Percentiles rank a stretch among this genome's conserved stretches.
These are phyloP conservation scores for Helicocarpus griseus DNA, from an alignment of 2,329 filamentous ascomycete genomes.

Conservation along the genomic window DNA sequence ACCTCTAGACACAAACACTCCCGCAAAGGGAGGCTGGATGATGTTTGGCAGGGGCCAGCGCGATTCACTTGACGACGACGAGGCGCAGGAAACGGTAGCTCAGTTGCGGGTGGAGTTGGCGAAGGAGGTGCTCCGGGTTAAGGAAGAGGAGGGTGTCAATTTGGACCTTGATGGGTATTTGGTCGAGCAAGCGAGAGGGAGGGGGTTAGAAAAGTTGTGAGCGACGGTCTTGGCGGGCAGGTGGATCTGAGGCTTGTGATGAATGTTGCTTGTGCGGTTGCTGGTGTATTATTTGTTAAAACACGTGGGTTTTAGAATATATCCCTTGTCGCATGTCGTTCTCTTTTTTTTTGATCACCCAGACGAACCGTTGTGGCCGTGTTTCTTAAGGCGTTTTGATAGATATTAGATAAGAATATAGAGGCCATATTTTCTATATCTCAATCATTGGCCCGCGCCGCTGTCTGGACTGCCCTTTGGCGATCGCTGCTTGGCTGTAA, in stretches of 20 bases:
- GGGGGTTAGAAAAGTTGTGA: not conserved
- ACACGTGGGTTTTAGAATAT: no score
- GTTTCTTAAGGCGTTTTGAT: no score
- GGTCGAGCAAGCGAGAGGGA: not conserved
- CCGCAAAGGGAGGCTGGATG: constrained; percentile 25
- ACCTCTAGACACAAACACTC: constrained; percentile 19
- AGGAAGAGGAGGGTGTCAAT: constrained; percentile 27
- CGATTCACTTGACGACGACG: constrained; percentile 39
- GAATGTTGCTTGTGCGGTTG: not conserved
- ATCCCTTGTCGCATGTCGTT: no score
- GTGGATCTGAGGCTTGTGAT: not conserved
- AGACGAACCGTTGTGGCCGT: no score
- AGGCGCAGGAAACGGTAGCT: constrained; percentile 28
- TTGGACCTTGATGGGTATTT: constrained; percentile 17
- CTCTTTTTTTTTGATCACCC: no score
- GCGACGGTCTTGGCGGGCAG: not conserved
- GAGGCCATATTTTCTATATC: not conserved
- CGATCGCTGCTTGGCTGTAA: not conserved
- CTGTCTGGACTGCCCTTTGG: not conserved
- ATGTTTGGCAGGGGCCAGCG: constrained; percentile 40
- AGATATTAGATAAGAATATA: not conserved
- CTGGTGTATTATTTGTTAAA: no score
- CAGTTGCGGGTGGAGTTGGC: constrained; percentile 29
- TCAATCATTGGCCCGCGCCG: not conserved
- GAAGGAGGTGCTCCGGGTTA: constrained; percentile 27